Conservation (phyloP, 208 protist species). For the Tritrichomonas foetus region DNA sequence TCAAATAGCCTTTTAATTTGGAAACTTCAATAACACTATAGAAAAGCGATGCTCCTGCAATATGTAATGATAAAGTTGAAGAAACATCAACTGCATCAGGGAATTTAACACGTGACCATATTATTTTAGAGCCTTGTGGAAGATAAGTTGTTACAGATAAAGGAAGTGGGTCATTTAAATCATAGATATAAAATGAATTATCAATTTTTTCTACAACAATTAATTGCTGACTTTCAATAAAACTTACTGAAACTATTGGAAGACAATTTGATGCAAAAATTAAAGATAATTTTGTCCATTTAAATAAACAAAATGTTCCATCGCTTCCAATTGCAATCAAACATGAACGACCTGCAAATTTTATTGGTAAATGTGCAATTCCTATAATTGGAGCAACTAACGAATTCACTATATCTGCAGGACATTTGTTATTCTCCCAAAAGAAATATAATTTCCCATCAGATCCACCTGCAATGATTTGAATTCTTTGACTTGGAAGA, state of each 20-base stretch:
- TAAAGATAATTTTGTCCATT: neutral
- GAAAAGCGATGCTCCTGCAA: neutral
- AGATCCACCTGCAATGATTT: neutral
- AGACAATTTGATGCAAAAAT: neutral
- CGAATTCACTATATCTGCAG: neutral
- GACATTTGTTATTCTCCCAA: neutral
- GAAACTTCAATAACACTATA: neutral
- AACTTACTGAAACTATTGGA: neutral
- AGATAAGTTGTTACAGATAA: neutral
- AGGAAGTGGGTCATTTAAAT: neutral
- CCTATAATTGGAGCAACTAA: neutral
- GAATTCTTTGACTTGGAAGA: neutral
- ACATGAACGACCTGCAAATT: neutral
- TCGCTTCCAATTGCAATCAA: neutral
- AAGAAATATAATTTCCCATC: neutral
- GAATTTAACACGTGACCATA: neutral
- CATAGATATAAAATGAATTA: neutral
- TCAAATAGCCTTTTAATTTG: neutral
- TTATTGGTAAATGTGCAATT: neutral
- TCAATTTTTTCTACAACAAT: neutral
- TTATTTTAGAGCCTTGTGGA: neutral
- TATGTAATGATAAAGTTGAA: neutral
- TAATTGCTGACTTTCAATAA: neutral
- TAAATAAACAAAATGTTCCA: neutral
- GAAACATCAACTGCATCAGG: neutral